phyloP scores from a whole-genome alignment of 192 early-diverging fungal genomes.

The Podila epigama region DNA sequence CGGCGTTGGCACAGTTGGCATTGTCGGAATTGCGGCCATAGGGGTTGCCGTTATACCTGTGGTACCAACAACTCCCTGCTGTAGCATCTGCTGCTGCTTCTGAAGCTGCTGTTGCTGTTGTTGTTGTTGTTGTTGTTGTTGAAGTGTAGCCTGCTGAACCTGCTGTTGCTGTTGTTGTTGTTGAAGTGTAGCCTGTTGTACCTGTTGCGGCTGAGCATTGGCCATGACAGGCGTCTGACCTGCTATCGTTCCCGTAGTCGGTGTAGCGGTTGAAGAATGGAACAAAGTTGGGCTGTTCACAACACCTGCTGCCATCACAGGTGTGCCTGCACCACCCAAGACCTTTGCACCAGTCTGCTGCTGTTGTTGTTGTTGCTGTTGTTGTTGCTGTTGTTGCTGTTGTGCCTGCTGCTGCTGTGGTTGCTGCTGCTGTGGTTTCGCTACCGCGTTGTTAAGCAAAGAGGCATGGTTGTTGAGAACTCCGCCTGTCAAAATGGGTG shows the following conservation, averaged over 20 bases:
- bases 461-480: slow-evolving; percentile 5
- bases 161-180: slow-evolving; percentile 34
- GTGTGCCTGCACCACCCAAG: slow-evolving; percentile 24
- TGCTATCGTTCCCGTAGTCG: slow-evolving; percentile 18
- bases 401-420: neutral
- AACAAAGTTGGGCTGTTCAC: slow-evolving; percentile 38
- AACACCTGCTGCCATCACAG: slow-evolving; percentile 33
- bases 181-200: slow-evolving; percentile 27
- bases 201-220: slow-evolving; percentile 48
- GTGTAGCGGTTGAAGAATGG: slow-evolving; percentile 21
- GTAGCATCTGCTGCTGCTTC: slow-evolving; percentile 38
- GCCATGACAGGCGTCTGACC: slow-evolving; percentile 39
- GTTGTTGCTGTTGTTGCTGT: slow-evolving; percentile 6
- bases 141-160: slow-evolving; percentile 46
- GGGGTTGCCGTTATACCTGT: slow-evolving; percentile 19
- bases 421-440: neutral
- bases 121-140: slow-evolving; percentile 20
- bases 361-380: slow-evolving; percentile 5
- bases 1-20: slow-evolving; percentile 33
- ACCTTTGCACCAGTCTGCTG: slow-evolving; percentile 11
- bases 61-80: slow-evolving; percentile 21
- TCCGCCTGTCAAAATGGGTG: slow-evolving; percentile 24
- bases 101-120: slow-evolving; percentile 32
- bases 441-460: neutral
- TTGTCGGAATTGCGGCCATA: slow-evolving; percentile 14